Base-by-base conservation (phyloP, 75 land plant species). In the Ceratopteris richardii region DNA sequence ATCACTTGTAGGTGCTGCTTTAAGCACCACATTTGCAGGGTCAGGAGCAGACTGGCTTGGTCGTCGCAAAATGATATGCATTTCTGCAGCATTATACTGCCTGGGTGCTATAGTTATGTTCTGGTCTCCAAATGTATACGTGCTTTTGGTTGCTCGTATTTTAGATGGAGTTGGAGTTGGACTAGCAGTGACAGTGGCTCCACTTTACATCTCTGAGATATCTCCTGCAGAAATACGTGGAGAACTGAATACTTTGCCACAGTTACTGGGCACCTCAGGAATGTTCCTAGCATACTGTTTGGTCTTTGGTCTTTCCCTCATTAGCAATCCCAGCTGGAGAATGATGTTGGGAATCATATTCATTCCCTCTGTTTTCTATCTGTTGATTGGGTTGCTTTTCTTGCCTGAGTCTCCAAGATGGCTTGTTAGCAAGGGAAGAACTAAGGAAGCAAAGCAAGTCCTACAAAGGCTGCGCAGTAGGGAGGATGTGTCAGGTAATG, bases 341-440 rank as follows among this genome's bases (percentile, higher is more conserved):
- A n/a, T 81, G 44, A 92, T 92, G 89, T 77, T 92, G 17, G 94
- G 86, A 14, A 60, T 88, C 39, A 54, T 88, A 16, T 76, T 73
- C 22, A 63, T 85, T 27, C 97, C 94, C 20, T 79, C 89, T 0
- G 26, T 82, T 23, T 0, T 82, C 0, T 87, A 73, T 57, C 65
- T 88, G 46, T 18, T 61, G 22, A 62, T 92, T 37, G 79, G 81
- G 14, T 52, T 85, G 9, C 70, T 84, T 61, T 85, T 57, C 62
- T 62, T 92, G 63, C 94, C 97, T 16, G 97, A 92, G 60, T 92
- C 97, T 40, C 97, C 97, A 6, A 69, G 97, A 57, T 92, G 97
- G 97, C 89, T 92, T 66, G 97, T 88, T 0, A 92, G 97, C 62
- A 92, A 92, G 65, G 94, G 97, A 0, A 65, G 78, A 25, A 88